phyloP scores from a whole-genome alignment of 2,329 filamentous ascomycete genomes.

The Fusarium verrucosum region DNA sequence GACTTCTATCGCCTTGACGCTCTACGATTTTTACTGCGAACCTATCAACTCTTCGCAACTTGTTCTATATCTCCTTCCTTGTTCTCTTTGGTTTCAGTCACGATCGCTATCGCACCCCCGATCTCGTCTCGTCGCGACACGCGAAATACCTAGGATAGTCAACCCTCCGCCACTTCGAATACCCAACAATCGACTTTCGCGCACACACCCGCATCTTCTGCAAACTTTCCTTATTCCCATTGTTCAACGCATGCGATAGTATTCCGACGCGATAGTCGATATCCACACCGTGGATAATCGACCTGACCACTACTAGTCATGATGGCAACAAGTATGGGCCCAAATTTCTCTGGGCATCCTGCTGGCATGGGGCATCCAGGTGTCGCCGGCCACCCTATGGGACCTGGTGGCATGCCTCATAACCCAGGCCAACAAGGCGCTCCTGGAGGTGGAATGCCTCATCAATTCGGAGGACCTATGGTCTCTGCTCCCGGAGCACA shows the following conservation, averaged over 20 bases:
- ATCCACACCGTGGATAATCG: slow-evolving; percentile 69
- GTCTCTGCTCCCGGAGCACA: slow-evolving; percentile 77
- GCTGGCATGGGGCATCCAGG: slow-evolving; percentile 77
- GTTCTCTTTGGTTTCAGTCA: slow-evolving; percentile 20
- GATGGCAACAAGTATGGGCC: slow-evolving; percentile 74
- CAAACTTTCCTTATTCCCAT: slow-evolving; percentile 17
- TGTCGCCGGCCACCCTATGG: slow-evolving; percentile 72
- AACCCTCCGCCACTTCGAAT: slow-evolving; percentile 24
- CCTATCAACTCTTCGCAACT: not conserved
- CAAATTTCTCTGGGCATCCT: slow-evolving; percentile 73
- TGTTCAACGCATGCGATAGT: slow-evolving; percentile 54
- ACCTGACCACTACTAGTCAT: slow-evolving; percentile 57
- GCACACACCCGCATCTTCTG: slow-evolving; percentile 22
- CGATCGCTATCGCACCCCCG: slow-evolving; percentile 39
- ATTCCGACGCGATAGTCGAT: slow-evolving; percentile 58
- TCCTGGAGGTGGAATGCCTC: slow-evolving; percentile 70
- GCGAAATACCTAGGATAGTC: slow-evolving; percentile 40
- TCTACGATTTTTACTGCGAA: slow-evolving; percentile 29
- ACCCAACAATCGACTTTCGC: slow-evolving; percentile 30
- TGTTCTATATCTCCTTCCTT: slow-evolving; percentile 23
- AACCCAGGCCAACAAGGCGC: slow-evolving; percentile 75
- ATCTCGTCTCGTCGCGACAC: slow-evolving; percentile 44
- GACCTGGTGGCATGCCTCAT: slow-evolving; percentile 67
- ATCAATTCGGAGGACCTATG: slow-evolving; percentile 74
- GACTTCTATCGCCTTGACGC: slow-evolving; percentile 30